Base-by-base conservation (phyloP, 257 asterid species). In the Eucommia ulmoides region DNA sequence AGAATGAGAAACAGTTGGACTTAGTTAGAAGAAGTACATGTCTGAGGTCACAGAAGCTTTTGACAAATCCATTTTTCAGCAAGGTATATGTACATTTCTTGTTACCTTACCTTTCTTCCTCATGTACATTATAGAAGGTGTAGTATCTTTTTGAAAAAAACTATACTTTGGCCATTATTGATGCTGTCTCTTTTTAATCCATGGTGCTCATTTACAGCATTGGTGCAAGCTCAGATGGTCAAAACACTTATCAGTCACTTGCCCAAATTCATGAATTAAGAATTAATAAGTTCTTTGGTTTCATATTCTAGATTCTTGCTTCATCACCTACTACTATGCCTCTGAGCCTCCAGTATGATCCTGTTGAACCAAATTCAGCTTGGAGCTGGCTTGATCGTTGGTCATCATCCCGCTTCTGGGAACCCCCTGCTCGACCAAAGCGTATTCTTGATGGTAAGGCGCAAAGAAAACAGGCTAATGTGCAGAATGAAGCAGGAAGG, bases 301-400 rank as follows among this genome's bases (percentile, higher is more conserved):
- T 19, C 66, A 58, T 60, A 38, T 70, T 52, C 52, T 67, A 91
- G 99, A 93, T 86, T 60, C 80, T 83, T 61, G 61, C 61, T 53
- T 69, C 62, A 17, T 55, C 81, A 77, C 97, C 99, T 33, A 79
- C 63, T 61, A 77, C 95, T 41, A 75, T 74, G 80, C 83, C 89
- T 23, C 76, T 91, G 72, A 75, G 83, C 67, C 93, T 91, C 62
- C 97, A 86, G 64, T 91, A 86, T 44, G 95, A 81, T 56, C 29
- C 22, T 18, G 46, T 68, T 7, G 93, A 86, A 51, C 93, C 95
- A 1, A 86, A 91, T 68, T 76, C 95, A 55, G 83, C 89, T 51
- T 64, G 69, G 76, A 80, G 60, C 61, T 91, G 99, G 99, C 89
- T 91, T 21, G 94, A 83, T 49, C 78, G 92, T 21, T 91, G 99